These are phyloP conservation scores for Chrysoporthe puriensis DNA, from an alignment of 2,329 filamentous ascomycete species.

Conservation along the genomic window DNA sequence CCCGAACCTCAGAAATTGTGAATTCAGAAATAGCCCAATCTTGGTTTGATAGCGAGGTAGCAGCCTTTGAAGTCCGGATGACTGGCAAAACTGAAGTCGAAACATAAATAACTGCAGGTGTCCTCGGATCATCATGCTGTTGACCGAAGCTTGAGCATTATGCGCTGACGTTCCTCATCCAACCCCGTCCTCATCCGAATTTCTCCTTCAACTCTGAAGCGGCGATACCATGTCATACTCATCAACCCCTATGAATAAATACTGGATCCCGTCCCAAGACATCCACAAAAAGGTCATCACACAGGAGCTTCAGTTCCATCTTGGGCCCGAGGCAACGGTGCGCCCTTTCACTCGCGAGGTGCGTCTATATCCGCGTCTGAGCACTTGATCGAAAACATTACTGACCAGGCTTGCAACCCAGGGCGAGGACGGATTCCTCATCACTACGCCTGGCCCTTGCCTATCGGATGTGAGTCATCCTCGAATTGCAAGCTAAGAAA, in stretches of 20 bases:
- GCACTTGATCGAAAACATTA: slow-evolving; percentile 13
- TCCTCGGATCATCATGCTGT: background rate
- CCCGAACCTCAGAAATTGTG: too few species aligned
- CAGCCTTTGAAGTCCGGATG: background rate
- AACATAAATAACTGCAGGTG: background rate
- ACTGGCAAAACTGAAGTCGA: too few species aligned
- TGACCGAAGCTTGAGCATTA: background rate
- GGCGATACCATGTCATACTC: slow-evolving; percentile 31
- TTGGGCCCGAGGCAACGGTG: slow-evolving; percentile 61
- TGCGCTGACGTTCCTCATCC: background rate
- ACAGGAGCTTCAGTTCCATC: slow-evolving; percentile 60
- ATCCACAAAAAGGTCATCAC: slow-evolving; percentile 65
- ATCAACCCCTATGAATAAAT: slow-evolving; percentile 54
- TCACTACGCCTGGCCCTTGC: slow-evolving; percentile 60
- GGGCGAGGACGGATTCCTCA: slow-evolving; percentile 65
- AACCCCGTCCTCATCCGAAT: background rate
- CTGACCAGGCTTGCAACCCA: slow-evolving; percentile 35
- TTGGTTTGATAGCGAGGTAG: background rate
- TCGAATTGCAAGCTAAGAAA: slow-evolving; percentile 3
- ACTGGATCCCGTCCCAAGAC: slow-evolving; percentile 63
- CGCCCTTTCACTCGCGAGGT: slow-evolving; percentile 61
- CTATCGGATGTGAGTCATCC: slow-evolving; percentile 58
- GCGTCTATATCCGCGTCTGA: slow-evolving; percentile 36
- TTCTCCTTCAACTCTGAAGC: background rate
- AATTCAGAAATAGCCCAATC: too few species aligned